Evolutionary conservation across 2,329 filamentous ascomycete species (phyloP).

Genomic region (Chaetomiaceae sp.): DNA sequence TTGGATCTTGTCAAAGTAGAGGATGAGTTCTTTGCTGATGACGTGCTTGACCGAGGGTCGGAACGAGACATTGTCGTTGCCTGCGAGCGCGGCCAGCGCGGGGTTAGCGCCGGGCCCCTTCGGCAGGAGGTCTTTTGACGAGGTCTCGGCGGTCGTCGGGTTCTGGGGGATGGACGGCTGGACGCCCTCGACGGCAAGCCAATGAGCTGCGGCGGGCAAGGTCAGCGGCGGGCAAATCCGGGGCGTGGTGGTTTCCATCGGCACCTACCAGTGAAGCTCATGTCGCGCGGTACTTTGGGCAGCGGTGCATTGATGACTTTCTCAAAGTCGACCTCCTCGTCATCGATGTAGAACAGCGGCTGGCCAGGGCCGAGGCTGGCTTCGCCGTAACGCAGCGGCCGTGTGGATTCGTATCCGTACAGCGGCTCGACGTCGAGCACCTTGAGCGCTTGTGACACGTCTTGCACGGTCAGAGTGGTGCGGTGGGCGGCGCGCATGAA

Average conservation of each 20-base stretch:
- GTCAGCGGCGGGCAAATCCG: conserved; percentile 13
- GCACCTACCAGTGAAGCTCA: conserved; percentile 78
- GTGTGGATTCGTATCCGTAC: conserved; percentile 91
- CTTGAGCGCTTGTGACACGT: conserved; percentile 79
- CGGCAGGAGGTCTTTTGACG: conserved; percentile 78
- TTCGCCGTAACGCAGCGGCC: conserved; percentile 86
- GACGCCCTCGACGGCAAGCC: conserved; percentile 95
- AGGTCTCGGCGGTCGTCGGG: conserved; percentile 78
- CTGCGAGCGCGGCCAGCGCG: conserved; percentile 75
- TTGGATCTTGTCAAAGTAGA: conserved; percentile 96
- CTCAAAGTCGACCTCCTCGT: conserved; percentile 98
- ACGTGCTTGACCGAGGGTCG: conserved; percentile 94
- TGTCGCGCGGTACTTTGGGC: conserved; percentile 89
- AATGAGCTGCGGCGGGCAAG: conserved; percentile 64
- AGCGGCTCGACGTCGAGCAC: conserved; percentile 90
- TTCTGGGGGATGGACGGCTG: conserved; percentile 97
- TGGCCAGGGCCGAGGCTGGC: conserved; percentile 90
- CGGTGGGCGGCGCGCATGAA: conserved; percentile 91
- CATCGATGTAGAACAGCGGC: conserved; percentile 93
- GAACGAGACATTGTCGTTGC: conserved; percentile 76
- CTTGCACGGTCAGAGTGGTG: conserved; percentile 81
- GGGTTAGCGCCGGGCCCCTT: conserved; percentile 88
- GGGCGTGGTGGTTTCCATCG: background rate
- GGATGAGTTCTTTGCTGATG: conserved; percentile 88
- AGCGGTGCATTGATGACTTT: conserved; percentile 96